Percentiles rank a stretch among this genome's conserved stretches.
Evolutionary conservation across 164 flowering plant species (phyloP).

Genomic region (Piper betle): DNA sequence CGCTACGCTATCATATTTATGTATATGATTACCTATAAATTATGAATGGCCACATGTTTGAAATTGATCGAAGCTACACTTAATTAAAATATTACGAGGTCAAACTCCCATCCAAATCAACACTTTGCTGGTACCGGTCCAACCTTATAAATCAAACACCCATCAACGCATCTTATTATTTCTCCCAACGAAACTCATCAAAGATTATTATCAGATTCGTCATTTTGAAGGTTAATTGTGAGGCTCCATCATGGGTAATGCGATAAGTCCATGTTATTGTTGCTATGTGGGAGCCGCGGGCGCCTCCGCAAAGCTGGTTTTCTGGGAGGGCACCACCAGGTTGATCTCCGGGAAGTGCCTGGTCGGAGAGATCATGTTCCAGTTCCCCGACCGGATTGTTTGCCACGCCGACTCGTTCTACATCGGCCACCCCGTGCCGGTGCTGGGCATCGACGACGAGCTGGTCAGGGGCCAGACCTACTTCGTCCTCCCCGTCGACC

Average conservation of each 20-base stretch:
- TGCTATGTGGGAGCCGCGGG: conserved; percentile 1
- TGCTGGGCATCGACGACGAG: conserved; percentile 39
- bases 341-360: conserved; percentile 25
- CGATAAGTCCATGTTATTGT: conserved; percentile 22
- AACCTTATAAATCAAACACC: too few species aligned
- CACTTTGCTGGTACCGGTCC: neutral
- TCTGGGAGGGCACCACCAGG: conserved; percentile 46
- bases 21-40: too few species aligned
- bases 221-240: too few species aligned
- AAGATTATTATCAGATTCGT: too few species aligned
- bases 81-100: too few species aligned
- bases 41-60: too few species aligned
- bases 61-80: too few species aligned
- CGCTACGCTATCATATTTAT: neutral
- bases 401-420: conserved; percentile 80
- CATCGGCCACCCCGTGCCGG: conserved; percentile 63
- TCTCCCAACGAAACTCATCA: neutral
- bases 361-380: conserved; percentile 83
- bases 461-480: conserved; percentile 48
- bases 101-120: neutral
- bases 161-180: neutral
- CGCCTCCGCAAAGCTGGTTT: conserved; percentile 35
- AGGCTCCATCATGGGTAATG: conserved; percentile 27
- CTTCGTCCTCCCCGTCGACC: conserved; percentile 69
- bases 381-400: conserved; percentile 60